Percentiles rank a stretch among this genome's conserved stretches.
phyloP scores from a whole-genome alignment of 768 basidiomycete genomes.

The Suillus spraguei region DNA sequence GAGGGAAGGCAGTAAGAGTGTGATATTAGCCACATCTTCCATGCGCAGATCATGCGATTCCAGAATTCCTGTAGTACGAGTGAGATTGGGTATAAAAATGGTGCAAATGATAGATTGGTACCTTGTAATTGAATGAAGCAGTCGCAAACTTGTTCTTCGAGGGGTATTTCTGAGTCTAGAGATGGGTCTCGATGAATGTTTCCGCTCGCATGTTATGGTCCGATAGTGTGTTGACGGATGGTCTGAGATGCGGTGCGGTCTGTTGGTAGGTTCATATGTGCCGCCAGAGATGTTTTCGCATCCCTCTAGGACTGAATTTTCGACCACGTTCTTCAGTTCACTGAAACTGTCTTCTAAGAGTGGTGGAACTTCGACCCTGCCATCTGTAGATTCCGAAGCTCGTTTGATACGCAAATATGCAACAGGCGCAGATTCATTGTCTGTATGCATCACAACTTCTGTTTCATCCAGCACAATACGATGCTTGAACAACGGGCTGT shows the following conservation, averaged over 20 bases:
- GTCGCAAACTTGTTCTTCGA: constrained; percentile 71
- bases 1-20: constrained; percentile 82
- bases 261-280: background rate
- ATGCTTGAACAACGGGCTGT: constrained; percentile 86
- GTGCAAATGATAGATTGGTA: constrained; percentile 26
- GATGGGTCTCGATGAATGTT: constrained; percentile 48
- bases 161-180: constrained; percentile 32
- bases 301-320: background rate
- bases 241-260: constrained; percentile 2
- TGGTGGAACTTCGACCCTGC: constrained; percentile 45
- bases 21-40: constrained; percentile 58
- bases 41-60: background rate
- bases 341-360: constrained; percentile 43
- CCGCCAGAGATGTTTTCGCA: background rate
- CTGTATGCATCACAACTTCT: constrained; percentile 76
- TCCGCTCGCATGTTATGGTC: constrained; percentile 70
- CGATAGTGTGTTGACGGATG: constrained; percentile 33
- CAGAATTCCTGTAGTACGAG: background rate
- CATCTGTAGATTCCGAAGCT: constrained; percentile 38
- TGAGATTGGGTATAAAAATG: background rate
- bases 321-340: constrained; percentile 1
- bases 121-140: constrained; percentile 73
- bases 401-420: constrained; percentile 84
- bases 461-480: constrained; percentile 68
- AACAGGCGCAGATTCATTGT: constrained; percentile 85